Evolutionary conservation across 2,329 filamentous ascomycete species (phyloP), one percentile per base, ranked within the genome.

Genomic region (Rutstroemia sp.): DNA sequence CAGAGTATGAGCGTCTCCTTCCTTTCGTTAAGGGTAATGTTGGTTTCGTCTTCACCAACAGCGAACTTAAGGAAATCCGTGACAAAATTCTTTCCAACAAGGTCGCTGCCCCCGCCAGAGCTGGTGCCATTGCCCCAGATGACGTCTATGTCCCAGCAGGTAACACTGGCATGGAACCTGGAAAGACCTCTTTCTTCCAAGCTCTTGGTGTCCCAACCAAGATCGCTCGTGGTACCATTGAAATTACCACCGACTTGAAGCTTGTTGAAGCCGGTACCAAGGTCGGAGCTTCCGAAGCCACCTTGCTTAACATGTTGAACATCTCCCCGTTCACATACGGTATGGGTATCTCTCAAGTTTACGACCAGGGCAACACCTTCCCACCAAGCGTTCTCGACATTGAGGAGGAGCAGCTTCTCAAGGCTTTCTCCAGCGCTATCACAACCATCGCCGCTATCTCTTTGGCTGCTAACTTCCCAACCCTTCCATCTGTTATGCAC

Each of bases 161-260:
- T 78, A 99, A 99, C 88, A 99, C 94, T 72, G 94, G 94, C 81
- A 99, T 99, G 94, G 94, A 99, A 79, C 95, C 94, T 75, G 95
- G 95, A 78, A 99, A 99, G 89, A 99, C 94, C 73, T 97, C 94
- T 75, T 99, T 99, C 91, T 99, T 99, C 92, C 94, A 99, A 87
- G 94, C 94, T 72, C 94, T 99, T 78, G 92, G 92, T 90, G 91
- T 99, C 75, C 94, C 94, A 74, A 99, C 94, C 85, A 99, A 99
- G 91, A 99, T 99, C 80, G 94, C 94, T 75, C 94, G 94, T 95
- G 95, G 94, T 95, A 99, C 94, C 80, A 99, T 99, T 80, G 94
- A 99, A 89, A 99, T 99, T 74, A 96, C 92, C 64, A 82, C 86
- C 71, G 94, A 99, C 74, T 83, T 99, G 71, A 97, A 96, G 89